Conservation (phyloP, 306 rosid genomes). For the Cyclanthera cordifolia region DNA sequence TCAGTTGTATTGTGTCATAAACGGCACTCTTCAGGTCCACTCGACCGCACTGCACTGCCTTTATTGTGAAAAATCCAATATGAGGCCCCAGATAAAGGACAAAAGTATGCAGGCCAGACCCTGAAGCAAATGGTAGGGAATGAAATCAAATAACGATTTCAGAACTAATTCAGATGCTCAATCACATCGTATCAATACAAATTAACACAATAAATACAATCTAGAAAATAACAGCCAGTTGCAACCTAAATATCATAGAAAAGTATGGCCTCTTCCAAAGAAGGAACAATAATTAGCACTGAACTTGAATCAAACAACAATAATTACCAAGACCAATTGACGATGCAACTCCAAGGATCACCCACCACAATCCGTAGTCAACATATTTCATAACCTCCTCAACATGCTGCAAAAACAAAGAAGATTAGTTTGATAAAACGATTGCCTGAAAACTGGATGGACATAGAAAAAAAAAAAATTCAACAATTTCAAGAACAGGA, state of each 20-base stretch:
- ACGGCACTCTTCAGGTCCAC: conserved; percentile 89
- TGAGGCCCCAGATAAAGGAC: conserved; percentile 97
- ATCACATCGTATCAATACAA: not conserved
- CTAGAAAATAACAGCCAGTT: not conserved
- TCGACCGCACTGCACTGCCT: conserved; percentile 92
- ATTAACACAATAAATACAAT: not conserved
- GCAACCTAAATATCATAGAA: not conserved
- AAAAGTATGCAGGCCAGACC: conserved; percentile 98
- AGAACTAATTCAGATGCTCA: not conserved
- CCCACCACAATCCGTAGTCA: conserved; percentile 85
- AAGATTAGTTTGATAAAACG: conserved; percentile 3
- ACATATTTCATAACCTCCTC: conserved; percentile 70
- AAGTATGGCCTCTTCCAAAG: not conserved
- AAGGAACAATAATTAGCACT: not conserved
- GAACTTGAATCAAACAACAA: conserved; percentile 6
- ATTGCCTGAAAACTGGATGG: not conserved
- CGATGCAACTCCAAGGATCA: conserved; percentile 90
- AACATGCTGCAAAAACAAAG: conserved; percentile 51
- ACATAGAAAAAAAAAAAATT: not conserved
- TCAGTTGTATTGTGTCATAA: conserved; percentile 82
- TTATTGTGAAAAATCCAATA: conserved; percentile 79
- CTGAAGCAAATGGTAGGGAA: conserved; percentile 31
- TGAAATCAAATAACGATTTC: conserved; percentile 4
- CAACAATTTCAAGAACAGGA: not conserved
- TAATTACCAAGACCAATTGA: conserved; percentile 96